phyloP scores from a whole-genome alignment of 768 basidiomycete genomes.

The Mycena vulgaris region DNA sequence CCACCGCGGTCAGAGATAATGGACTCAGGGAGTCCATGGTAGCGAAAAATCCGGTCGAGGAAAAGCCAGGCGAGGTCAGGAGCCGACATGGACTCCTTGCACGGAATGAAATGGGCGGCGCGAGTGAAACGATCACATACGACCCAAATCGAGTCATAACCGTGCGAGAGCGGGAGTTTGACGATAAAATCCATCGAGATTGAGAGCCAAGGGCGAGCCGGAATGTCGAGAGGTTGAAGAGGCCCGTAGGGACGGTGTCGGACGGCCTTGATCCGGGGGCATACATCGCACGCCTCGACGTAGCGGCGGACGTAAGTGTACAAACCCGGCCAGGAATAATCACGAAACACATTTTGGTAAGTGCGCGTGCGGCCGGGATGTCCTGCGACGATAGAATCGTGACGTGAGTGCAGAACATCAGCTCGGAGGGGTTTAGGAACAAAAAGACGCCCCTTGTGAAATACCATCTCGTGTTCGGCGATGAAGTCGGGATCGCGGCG shows the following conservation, averaged over 20 bases:
- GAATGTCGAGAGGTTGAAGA: constrained; percentile 54
- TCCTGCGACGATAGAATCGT: constrained; percentile 52
- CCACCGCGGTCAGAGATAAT: no score
- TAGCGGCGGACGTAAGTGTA: constrained; percentile 43
- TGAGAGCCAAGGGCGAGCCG: no score
- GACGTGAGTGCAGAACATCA: no score
- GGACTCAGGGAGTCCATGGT: no score
- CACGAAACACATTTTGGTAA: constrained; percentile 44
- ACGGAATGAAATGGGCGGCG: no score
- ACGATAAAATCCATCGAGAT: constrained; percentile 61
- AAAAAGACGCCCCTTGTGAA: no score
- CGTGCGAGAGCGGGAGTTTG: constrained; percentile 54
- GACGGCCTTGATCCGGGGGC: constrained; percentile 49
- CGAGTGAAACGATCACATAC: no score
- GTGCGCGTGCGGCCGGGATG: constrained; percentile 59
- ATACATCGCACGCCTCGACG: constrained; percentile 53
- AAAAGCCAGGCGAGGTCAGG: no score
- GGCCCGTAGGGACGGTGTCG: constrained; percentile 52
- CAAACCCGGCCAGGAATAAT: constrained; percentile 60
- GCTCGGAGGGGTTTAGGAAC: no score
- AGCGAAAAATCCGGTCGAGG: no score
- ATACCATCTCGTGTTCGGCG: constrained; percentile 38
- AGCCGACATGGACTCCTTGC: no score
- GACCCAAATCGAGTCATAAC: no score
- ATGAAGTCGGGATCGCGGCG: constrained; percentile 32